Base-by-base conservation (phyloP, 2,329 filamentous ascomycete genomes). In the Talaromyces sp. region DNA sequence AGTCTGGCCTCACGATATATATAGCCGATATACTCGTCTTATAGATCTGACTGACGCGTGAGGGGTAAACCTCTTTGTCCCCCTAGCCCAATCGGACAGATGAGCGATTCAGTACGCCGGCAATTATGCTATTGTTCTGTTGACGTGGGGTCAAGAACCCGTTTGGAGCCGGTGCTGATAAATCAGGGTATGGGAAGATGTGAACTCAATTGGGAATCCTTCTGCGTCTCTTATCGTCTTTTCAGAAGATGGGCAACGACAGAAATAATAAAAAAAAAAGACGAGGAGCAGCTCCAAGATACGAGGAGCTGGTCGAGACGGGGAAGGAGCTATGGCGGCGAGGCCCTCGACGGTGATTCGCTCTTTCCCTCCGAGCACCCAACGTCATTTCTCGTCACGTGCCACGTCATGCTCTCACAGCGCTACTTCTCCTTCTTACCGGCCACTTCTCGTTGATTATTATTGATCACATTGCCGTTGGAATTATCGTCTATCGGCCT, bases 381-480 rank as follows among this genome's bases (percentile, higher is more conserved):
- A 43, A 62, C 60, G 60, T 62, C 47, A 62, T 62, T 17, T 17
- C 47, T 29, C 17, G 15, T 62, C 60, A 62, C 60, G 60, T 62
- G 60, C 59, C 29, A 11, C 45, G 59, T 61, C 59, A 61, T 51
- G 53, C 6, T 22, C 22, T 25, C 5, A 4, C n/a, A 22, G n/a
- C 29, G 22, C 15, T 17, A 10, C 27, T 13, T 54, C n/a, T 11
- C 17, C 8, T 15, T 34, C 15, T 51, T 29, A 10, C 49, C 25
- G 17, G n/a, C 25, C 17, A 22, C 31, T n/a, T 53, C 47, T 53
- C 27, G 27, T 53, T 17, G 17, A n/a, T 53, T 29, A n/a, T 53
- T 29, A 31, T 29, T 31, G 27, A 29, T 31, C 7, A 36, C 15
- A 25, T 5, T 22, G 31, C 19, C n/a, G 11, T 6, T 17, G n/a